Conservation (phyloP, 2,329 filamentous ascomycete genomes). For the Eutypa lata region DNA sequence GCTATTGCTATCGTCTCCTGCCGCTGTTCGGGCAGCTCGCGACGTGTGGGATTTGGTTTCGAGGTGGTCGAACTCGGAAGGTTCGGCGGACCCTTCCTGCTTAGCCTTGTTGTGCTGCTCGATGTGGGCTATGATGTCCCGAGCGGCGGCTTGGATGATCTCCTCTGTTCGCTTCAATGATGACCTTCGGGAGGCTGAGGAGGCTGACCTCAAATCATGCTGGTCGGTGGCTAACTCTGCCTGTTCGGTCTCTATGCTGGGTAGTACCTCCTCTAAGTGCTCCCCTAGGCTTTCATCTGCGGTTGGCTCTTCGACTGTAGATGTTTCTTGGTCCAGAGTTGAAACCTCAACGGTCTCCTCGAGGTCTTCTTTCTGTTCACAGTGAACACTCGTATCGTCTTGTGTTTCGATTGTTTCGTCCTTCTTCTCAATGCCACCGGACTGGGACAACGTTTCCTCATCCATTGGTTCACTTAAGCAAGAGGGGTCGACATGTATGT, state of each 20-base stretch:
- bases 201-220: slow-evolving; percentile 2
- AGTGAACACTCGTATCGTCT: background rate
- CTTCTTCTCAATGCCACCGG: slow-evolving; percentile 5
- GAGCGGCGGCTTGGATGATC: slow-evolving; percentile 50
- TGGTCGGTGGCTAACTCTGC: slow-evolving; percentile 5
- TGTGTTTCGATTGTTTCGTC: background rate
- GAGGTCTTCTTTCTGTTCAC: no score
- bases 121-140: slow-evolving; percentile 47
- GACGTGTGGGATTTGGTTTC: slow-evolving; percentile 13
- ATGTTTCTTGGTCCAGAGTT: no score
- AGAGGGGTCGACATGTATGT: slow-evolving; percentile 46
- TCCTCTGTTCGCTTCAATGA: slow-evolving; percentile 48
- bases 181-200: slow-evolving; percentile 25
- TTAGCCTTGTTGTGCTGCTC: slow-evolving; percentile 32
- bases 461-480: slow-evolving; percentile 40
- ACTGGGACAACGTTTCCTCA: slow-evolving; percentile 25
- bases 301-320: no score
- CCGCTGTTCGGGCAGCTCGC: slow-evolving; percentile 18
- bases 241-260: slow-evolving; percentile 20
- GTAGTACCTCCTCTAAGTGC: slow-evolving; percentile 7
- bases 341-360: no score
- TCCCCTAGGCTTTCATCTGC: background rate
- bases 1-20: slow-evolving; percentile 39
- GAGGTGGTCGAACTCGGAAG: slow-evolving; percentile 16
- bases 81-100: slow-evolving; percentile 15